These are phyloP conservation scores for Cucurbita moschata DNA, from an alignment of 306 rosid genomes.

Conservation along the genomic window DNA sequence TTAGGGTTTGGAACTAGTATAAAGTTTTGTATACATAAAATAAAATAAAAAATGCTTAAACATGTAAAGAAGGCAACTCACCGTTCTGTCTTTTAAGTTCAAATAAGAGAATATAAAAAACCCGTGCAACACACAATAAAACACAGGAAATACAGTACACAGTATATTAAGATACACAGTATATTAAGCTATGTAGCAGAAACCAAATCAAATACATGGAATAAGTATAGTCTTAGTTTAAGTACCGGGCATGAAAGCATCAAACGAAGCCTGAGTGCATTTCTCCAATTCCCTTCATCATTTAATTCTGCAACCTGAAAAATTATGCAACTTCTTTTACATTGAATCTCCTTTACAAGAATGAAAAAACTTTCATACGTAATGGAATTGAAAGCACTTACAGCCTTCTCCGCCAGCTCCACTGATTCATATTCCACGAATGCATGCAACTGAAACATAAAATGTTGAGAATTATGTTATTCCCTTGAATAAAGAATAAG, in stretches of 20 bases:
- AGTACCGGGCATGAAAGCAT: slow-evolving; percentile 62
- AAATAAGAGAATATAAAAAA: neutral
- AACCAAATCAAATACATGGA: neutral
- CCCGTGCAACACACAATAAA: neutral
- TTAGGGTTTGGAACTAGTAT: neutral
- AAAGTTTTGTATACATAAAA: neutral
- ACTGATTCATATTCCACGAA: slow-evolving; percentile 90
- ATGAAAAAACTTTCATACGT: neutral
- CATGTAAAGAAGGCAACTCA: neutral
- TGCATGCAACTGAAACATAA: slow-evolving; percentile 66
- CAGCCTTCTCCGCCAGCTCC: slow-evolving; percentile 94
- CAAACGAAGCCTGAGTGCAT: slow-evolving; percentile 76
- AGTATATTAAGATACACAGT: neutral
- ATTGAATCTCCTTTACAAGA: neutral
- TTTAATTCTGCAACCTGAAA: slow-evolving; percentile 75
- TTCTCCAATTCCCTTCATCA: slow-evolving; percentile 90
- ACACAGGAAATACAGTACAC: neutral
- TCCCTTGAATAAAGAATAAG: neutral
- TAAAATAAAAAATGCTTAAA: neutral
- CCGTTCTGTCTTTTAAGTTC: neutral
- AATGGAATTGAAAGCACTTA: slow-evolving; percentile 30
- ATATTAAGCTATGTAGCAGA: neutral
- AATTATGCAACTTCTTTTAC: neutral
- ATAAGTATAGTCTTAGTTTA: neutral
- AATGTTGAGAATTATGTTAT: neutral